Base-by-base conservation (phyloP, 352 stramenopile genomes). In the Pythium apleroticum region DNA sequence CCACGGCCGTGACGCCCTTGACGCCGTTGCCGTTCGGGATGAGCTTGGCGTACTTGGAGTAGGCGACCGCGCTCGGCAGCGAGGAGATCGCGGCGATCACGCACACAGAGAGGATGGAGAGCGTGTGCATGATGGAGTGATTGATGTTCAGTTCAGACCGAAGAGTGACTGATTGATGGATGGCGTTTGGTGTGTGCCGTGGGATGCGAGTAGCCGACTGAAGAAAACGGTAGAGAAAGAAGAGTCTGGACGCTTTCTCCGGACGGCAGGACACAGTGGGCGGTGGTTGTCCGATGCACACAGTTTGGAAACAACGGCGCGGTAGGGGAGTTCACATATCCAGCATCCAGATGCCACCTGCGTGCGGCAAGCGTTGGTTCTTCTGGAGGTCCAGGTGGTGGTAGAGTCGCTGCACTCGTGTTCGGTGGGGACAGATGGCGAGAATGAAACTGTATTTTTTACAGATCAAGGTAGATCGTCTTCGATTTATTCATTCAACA, bases 11-110 rank as follows among this genome's bases (percentile, higher is more conserved):
- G 43, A 63, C 62, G 35, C 53, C 53, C 20, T 22, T 33, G 30
- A 69, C 62, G 48, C 45, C 48, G 33, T 55, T 56, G 59, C 66
- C 60, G 57, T 72, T 72, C 28, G 66, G 66, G 52, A 72, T 67
- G 20, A 57, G 37, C 48, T 73, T 65, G 60, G 56, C 57, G 43
- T 68, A 72, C 60, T 65, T 66, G 57, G 62, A 37, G 22, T 70
- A 28, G 15, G 54, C 55, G 31, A 52, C 17, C 22, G 43, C 27
- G 11, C 45, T 27, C 22, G 33, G 31, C 8, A 71, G 24, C 17
- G 46, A 41, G 28, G 65, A 41, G 33, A 59, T 35, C 20, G 53
- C 65, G n/a, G 30, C 25, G 25, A 67, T 53, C 10, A 30, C 54
- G 33, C 53, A 66, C 49, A 54, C 28, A 39, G 63, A 60, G 49